Evolutionary conservation across 768 basidiomycete species (phyloP).

Genomic region (Boletus bicolor): DNA sequence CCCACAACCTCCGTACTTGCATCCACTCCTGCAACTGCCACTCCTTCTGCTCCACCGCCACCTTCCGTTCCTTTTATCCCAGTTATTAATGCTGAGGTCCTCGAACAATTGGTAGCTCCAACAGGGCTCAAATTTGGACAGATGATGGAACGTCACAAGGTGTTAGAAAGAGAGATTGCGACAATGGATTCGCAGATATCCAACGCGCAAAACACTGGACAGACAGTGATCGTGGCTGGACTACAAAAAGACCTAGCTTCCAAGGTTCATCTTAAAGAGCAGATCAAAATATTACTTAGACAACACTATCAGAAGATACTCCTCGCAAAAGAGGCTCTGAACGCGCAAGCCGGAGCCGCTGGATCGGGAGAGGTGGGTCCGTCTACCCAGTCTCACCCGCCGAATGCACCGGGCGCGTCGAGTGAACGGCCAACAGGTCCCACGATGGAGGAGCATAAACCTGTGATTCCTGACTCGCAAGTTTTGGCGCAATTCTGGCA

Average conservation of each 20-base stretch:
- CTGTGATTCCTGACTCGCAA: constrained; percentile 21
- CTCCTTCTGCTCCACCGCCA: constrained; percentile 7
- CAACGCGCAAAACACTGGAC: constrained; percentile 17
- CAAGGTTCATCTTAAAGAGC: constrained; percentile 6
- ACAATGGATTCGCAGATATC: constrained; percentile 15
- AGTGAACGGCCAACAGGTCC: constrained; percentile 5
- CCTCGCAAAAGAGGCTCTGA: constrained; percentile 10
- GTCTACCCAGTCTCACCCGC: constrained; percentile 9
- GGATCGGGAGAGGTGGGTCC: constrained; percentile 9
- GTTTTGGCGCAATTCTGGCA: constrained; percentile 29
- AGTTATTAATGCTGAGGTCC: not conserved
- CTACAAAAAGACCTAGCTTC: constrained; percentile 10
- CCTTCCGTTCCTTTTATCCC: constrained; percentile 8
- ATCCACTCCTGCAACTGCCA: constrained; percentile 8
- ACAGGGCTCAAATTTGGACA: constrained; percentile 18
- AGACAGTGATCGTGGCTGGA: constrained; percentile 6
- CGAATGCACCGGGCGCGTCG: constrained; percentile 1
- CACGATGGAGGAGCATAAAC: constrained; percentile 22
- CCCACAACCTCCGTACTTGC: not conserved
- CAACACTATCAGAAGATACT: constrained; percentile 15
- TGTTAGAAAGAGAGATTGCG: constrained; percentile 16
- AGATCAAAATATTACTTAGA: constrained; percentile 14
- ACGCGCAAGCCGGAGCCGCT: constrained; percentile 1
- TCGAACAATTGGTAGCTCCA: constrained; percentile 15
- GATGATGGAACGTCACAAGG: constrained; percentile 22